Conservation (phyloP, 1,284 basidiomycete genomes). For the Taiwanofungus camphoratus region DNA sequence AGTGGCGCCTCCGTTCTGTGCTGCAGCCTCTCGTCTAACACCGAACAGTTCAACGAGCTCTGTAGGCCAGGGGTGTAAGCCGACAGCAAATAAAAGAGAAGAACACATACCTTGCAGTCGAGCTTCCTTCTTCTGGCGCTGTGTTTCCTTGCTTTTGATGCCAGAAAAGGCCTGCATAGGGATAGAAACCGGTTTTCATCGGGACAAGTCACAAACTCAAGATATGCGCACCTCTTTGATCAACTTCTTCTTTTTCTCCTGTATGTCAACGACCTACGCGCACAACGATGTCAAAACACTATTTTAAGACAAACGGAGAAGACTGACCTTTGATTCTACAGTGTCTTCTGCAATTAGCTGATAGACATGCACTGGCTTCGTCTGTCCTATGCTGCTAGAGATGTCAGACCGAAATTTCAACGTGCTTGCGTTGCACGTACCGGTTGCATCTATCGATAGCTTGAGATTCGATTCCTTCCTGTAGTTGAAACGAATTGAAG, state of each 20-base stretch:
- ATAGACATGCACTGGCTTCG: constrained; percentile 76
- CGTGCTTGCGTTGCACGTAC: constrained; percentile 22
- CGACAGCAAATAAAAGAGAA: not conserved
- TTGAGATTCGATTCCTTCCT: constrained; percentile 86
- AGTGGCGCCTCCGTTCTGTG: constrained; percentile 2
- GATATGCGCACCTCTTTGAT: constrained; percentile 54
- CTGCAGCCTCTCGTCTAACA: constrained; percentile 8
- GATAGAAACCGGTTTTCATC: constrained; percentile 1
- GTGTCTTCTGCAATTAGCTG: constrained; percentile 86
- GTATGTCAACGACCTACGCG: constrained; percentile 72
- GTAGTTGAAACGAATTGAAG: constrained; percentile 13
- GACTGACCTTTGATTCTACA: constrained; percentile 69
- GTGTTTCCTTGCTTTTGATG: constrained; percentile 63
- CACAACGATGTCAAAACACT: not conserved
- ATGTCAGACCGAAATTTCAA: not conserved
- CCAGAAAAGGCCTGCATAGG: constrained; percentile 67
- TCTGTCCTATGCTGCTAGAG: constrained; percentile 67
- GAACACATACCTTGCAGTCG: constrained; percentile 52
- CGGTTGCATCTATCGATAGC: constrained; percentile 80
- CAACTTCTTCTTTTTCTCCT: constrained; percentile 71
- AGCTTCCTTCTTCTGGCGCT: constrained; percentile 67
- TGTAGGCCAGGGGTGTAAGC: not conserved
- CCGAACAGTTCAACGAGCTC: constrained; percentile 21
- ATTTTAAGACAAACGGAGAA: not conserved
- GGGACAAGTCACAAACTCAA: no score